Percentiles rank a stretch among this genome's conserved stretches.
These are phyloP conservation scores for Coniochaeta hoffmannii DNA, from an alignment of 2,329 filamentous ascomycete genomes.

Conservation along the genomic window DNA sequence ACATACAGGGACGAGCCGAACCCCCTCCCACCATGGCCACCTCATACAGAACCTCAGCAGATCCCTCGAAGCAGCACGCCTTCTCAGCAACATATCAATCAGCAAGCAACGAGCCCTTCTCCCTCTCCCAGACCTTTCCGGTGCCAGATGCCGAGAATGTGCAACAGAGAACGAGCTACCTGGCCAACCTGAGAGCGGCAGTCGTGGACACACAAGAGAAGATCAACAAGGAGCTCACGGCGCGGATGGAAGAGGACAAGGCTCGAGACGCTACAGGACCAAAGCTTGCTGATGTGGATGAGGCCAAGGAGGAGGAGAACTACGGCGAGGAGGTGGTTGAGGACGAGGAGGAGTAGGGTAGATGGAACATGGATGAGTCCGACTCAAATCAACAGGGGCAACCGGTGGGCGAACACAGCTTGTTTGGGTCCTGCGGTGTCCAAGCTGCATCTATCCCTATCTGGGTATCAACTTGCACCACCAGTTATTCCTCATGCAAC, in stretches of 20 bases:
- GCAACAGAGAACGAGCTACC: slow-evolving; percentile 49
- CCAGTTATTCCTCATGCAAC: not conserved
- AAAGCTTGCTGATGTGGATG: slow-evolving; percentile 30
- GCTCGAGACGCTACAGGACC: slow-evolving; percentile 28
- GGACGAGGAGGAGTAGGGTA: slow-evolving; percentile 43
- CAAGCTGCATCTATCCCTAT: not conserved
- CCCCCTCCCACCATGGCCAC: not conserved
- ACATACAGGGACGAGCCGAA: not conserved
- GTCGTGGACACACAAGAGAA: slow-evolving; percentile 52
- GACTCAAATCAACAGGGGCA: slow-evolving; percentile 6
- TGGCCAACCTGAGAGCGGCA: slow-evolving; percentile 50
- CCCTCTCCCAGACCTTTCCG: slow-evolving; percentile 27
- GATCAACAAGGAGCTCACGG: slow-evolving; percentile 65
- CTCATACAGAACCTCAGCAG: not conserved
- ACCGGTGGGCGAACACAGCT: not conserved
- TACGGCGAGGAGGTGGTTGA: slow-evolving; percentile 78
- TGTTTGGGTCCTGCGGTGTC: not conserved
- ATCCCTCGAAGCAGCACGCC: not conserved
- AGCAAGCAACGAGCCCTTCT: slow-evolving; percentile 39
- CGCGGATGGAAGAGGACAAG: slow-evolving; percentile 69
- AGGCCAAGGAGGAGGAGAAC: slow-evolving; percentile 62
- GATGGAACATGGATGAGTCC: not conserved
- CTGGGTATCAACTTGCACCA: not conserved
- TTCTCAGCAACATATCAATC: slow-evolving; percentile 47
- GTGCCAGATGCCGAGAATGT: slow-evolving; percentile 23